Base-by-base conservation (phyloP, 805 yeast species). In the Kockiozyma suomiensis region DNA sequence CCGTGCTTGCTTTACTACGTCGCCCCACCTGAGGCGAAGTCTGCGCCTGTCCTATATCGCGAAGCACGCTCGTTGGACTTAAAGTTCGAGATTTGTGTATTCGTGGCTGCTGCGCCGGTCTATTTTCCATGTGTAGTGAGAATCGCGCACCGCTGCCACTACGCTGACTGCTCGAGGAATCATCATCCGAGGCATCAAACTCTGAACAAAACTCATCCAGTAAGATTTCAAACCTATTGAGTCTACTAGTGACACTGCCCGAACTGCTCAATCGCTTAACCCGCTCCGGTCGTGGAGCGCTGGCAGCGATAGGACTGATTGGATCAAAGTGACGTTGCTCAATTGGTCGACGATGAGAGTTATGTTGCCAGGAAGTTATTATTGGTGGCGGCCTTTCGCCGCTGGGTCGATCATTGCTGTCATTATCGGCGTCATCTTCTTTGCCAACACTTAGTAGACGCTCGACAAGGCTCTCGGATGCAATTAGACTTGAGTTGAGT, bases 151-250 rank as follows among this genome's bases (percentile, higher is more conserved):
- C 40, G 25, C 42, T 35, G 8, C 35, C 35, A 30, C 54, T 30
- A 3, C 46, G 54, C 19, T 30, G 37, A 25, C 55, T 42, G n/a
- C 46, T 42, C 8, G 43, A 25, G 8, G 46, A 43, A 2, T 56
- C 61, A 15, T 54, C 54, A 7, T 53, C 65, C 4, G 65, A 61
- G 8, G 62, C 40, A 13, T 61, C 65, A 37, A 54, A 54, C 32
- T 61, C 65, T 12, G 65, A 61, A 43, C 64, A 56, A 26, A 62
- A 46, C 41, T 62, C 64, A 32, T 62, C 65, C 12, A 59, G 54
- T n/a, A 62, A n/a, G 19, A 62, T 60, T 47, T 62, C 64, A 37
- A 62, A 62, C 21, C 66, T 58, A 33, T 54, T 62, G 5, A 61
- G 41, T 17, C 58, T 43, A 28, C 59, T 54, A 12, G 62, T 61